These are phyloP conservation scores for Pythium brachiatum DNA, from an alignment of 352 stramenopile genomes.

Conservation along the genomic window DNA sequence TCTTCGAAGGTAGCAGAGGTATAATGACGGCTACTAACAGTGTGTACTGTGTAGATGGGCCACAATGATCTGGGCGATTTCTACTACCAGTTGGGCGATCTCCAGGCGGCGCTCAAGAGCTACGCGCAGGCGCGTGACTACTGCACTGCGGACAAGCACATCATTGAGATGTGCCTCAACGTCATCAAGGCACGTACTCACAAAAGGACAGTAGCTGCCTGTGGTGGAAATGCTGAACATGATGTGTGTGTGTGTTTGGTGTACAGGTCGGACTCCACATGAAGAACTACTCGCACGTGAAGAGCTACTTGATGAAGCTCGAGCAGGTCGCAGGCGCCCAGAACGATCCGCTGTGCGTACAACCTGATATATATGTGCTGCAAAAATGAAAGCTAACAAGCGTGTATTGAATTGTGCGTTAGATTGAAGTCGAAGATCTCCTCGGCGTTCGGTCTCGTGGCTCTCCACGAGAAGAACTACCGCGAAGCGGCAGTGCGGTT, in stretches of 20 bases:
- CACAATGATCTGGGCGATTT: slow-evolving; percentile 87
- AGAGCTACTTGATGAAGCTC: slow-evolving; percentile 86
- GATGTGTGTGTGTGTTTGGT: neutral
- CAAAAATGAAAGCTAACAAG: neutral
- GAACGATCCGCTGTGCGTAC: slow-evolving; percentile 60
- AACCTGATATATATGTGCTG: neutral
- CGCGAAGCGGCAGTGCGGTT: slow-evolving; percentile 75
- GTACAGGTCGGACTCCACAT: slow-evolving; percentile 73
- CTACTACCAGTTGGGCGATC: slow-evolving; percentile 82
- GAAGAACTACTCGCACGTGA: slow-evolving; percentile 81
- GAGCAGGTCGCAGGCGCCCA: slow-evolving; percentile 74
- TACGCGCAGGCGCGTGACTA: slow-evolving; percentile 88
- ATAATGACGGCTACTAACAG: slow-evolving; percentile 22
- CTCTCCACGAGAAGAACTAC: slow-evolving; percentile 81
- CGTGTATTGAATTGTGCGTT: neutral
- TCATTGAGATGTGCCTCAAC: slow-evolving; percentile 89
- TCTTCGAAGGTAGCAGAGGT: too few species aligned
- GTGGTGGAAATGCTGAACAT: neutral
- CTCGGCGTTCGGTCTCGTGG: slow-evolving; percentile 72
- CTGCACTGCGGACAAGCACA: slow-evolving; percentile 89
- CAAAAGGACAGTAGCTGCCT: too few species aligned
- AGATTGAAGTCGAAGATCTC: slow-evolving; percentile 84
- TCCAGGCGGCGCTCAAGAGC: slow-evolving; percentile 76
- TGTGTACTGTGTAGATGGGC: slow-evolving; percentile 56
- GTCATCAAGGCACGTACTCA: slow-evolving; percentile 72